Percentiles rank a stretch among this genome's conserved stretches.
phyloP scores from a whole-genome alignment of 352 stramenopile genomes.

The Phytophthora pinifolia region DNA sequence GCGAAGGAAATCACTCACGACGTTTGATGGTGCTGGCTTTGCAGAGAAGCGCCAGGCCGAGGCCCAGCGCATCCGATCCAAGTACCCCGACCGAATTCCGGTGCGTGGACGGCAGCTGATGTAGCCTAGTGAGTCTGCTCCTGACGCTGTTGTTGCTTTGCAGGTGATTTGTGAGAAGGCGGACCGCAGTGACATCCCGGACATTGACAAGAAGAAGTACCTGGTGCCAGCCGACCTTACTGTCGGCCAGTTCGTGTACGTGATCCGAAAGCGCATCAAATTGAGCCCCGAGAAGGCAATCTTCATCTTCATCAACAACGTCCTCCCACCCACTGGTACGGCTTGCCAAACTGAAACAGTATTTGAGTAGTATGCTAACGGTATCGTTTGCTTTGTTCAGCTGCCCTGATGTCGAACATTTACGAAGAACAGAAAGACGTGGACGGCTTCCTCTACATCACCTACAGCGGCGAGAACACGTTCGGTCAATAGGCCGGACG shows the following conservation, averaged over 20 bases:
- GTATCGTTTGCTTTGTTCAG: conserved; percentile 29
- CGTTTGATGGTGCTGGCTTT: conserved; percentile 18
- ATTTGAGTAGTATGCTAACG: conserved; percentile 2
- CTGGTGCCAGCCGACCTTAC: conserved; percentile 97
- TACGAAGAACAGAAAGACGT: conserved; percentile 99
- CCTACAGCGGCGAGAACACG: conserved; percentile 99
- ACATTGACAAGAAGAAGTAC: conserved; percentile 99
- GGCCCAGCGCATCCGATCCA: conserved; percentile 97
- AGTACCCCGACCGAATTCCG: conserved; percentile 99
- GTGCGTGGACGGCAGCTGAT: conserved; percentile 31
- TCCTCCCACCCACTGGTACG: conserved; percentile 94
- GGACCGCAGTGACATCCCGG: conserved; percentile 97
- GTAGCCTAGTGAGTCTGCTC: background rate
- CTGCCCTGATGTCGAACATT: conserved; percentile 98
- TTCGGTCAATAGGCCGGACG: conserved; percentile 88
- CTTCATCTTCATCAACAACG: conserved; percentile 99
- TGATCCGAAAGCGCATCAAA: conserved; percentile 99
- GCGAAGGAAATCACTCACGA: conserved; percentile 10
- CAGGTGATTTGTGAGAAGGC: conserved; percentile 94
- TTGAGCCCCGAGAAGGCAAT: conserved; percentile 96
- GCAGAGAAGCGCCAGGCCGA: conserved; percentile 97
- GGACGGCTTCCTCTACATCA: conserved; percentile 99
- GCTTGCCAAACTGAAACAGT: background rate
- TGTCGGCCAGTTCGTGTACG: conserved; percentile 99
- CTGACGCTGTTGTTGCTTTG: conserved; percentile 8